Base-by-base conservation (phyloP, 2,329 filamentous ascomycete genomes). In the Nemania sp. region DNA sequence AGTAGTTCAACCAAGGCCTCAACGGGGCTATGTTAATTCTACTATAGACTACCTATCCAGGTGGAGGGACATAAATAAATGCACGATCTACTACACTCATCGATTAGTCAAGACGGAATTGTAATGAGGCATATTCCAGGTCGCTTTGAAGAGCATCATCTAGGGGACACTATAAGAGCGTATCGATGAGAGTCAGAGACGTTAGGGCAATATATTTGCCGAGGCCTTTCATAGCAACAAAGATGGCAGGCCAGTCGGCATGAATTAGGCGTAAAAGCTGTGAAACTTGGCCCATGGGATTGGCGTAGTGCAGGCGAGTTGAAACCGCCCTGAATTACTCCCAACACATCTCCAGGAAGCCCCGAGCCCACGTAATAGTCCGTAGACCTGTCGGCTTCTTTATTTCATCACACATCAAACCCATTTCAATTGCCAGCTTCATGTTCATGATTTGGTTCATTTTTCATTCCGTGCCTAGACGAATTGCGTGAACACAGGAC, bases 391-490 rank as follows among this genome's bases (percentile, higher is more conserved):
- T 17, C 37, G 51, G 47, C 42, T 40, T 52, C 25, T 46, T 51
- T 11, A 48, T 59, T 57, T 51, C 48, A 64, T 54, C 60, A 54
- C 60, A 56, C 54, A 39, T 55, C 6, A 65, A 59, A 52, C 42
- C 57, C 50, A 46, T 37, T 46, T 47, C 45, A 47, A 32, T 53
- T 35, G 46, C 51, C 57, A 55, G 34, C 39, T 46, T 50, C 54
- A 29, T 61, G 45, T 65, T 67, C 63, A 54, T 67, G 53, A 65
- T 72, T 74, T 68, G 71, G 69, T 72, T 73, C 71, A 69, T 63
- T 72, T 73, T 73, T 71, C 70, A 73, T 74, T 73, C 68, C 66
- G 67, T 70, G 67, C 68, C 70, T 73, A 72, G 67, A 65, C 68
- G 68, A 72, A 72, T 72, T 71, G 67, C 66, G 63, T 69, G 70